phyloP scores from a whole-genome alignment of 148 eudicot species.

The Salicornia ramosissima region DNA sequence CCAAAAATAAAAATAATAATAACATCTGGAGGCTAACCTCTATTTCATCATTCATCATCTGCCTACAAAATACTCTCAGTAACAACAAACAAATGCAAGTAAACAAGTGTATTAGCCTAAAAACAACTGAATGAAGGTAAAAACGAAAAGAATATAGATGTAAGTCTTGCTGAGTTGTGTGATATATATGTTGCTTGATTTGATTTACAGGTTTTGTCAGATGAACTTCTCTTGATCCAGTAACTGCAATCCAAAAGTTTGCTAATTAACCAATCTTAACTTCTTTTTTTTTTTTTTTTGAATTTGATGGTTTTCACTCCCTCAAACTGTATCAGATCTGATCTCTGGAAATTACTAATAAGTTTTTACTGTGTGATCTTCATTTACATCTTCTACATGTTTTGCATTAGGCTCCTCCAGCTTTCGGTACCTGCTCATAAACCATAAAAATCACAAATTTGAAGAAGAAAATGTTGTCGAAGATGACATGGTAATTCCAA shows the following conservation, averaged over 20 bases:
- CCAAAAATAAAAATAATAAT: too few species aligned
- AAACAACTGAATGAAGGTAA: not conserved
- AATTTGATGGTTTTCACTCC: not conserved
- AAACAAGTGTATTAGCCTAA: conserved; percentile 16
- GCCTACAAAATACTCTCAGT: conserved; percentile 22
- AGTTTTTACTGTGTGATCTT: conserved; percentile 22
- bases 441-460: not conserved
- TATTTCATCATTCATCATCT: conserved; percentile 4
- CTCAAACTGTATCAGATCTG: conserved; percentile 11
- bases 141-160: conserved; percentile 1
- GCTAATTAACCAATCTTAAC: conserved; percentile 9
- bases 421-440: conserved; percentile 53
- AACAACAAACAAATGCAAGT: conserved; percentile 21
- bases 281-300: too few species aligned
- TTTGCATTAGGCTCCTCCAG: conserved; percentile 33
- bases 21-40: conserved; percentile 16
- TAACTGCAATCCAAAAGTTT: conserved; percentile 20
- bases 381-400: conserved; percentile 13
- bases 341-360: conserved; percentile 10
- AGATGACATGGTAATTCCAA: too few species aligned
- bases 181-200: conserved; percentile 25
- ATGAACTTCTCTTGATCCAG: conserved; percentile 14
- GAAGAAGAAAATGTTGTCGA: too few species aligned
- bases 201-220: conserved; percentile 32
- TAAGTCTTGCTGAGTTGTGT: not conserved